Conservation (phyloP, 2,329 filamentous ascomycete genomes). For the Trichoderma atroviride region DNA sequence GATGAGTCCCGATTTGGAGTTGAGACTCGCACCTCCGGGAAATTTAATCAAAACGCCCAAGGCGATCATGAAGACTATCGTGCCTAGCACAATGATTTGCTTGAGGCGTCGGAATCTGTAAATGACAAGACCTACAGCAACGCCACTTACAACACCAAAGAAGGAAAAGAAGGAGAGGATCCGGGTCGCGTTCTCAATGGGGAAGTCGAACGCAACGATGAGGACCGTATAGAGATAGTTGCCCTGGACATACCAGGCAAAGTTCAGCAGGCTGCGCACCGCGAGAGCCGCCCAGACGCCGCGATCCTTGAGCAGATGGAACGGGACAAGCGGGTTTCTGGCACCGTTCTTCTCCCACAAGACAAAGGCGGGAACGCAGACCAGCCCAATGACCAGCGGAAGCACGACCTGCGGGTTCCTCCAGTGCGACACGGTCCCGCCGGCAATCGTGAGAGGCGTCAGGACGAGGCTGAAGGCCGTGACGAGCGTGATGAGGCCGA, state of each 20-base stretch:
- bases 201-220: slow-evolving; percentile 60
- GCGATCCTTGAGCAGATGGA: slow-evolving; percentile 60
- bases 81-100: slow-evolving; percentile 60
- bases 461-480: slow-evolving; percentile 52
- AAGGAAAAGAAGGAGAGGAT: slow-evolving; percentile 59
- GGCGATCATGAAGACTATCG: slow-evolving; percentile 57
- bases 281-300: slow-evolving; percentile 63
- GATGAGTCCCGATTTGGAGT: slow-evolving; percentile 54
- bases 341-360: slow-evolving; percentile 56
- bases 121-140: slow-evolving; percentile 55
- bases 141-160: slow-evolving; percentile 57
- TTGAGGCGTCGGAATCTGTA: slow-evolving; percentile 58
- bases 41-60: slow-evolving; percentile 59
- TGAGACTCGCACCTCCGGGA: slow-evolving; percentile 50
- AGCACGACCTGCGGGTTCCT: slow-evolving; percentile 52
- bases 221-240: slow-evolving; percentile 64
- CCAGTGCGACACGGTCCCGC: slow-evolving; percentile 53
- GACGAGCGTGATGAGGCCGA: slow-evolving; percentile 52
- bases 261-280: slow-evolving; percentile 53
- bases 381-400: slow-evolving; percentile 54
- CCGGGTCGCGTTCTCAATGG: slow-evolving; percentile 56
- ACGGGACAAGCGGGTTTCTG: slow-evolving; percentile 58
- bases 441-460: slow-evolving; percentile 58
- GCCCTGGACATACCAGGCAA: slow-evolving; percentile 60
- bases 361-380: slow-evolving; percentile 53